Evolutionary conservation across 164 flowering plant genomes (phyloP), one percentile per base, ranked within the genome.

Genomic region (Umbilicus rupestris): DNA sequence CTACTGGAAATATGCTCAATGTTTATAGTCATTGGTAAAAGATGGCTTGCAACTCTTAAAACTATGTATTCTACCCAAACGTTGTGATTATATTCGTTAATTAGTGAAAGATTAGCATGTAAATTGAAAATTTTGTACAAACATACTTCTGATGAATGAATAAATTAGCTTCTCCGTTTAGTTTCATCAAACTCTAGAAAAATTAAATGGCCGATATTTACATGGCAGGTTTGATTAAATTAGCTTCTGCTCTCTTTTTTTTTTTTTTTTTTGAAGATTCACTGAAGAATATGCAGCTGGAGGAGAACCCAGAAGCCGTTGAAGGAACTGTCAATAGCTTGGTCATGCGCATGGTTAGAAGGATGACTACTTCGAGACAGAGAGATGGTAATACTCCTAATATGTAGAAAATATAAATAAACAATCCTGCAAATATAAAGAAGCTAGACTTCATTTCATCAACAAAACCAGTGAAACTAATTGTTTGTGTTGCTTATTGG

Each of bases 311-410:
- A 26, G 92, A 83, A 70, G 62, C 68, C 31, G 59, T 84, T 68
- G 92, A 90, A 81, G 88, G 81, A 67, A 78, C 76, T 71, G 63
- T 89, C 49, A 79, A 57, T 72, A 76, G 84, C 76, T 74, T 93
- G 72, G 83, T 90, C 62, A 62, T 70, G 63, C 81, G 85, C 46
- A 70, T 93, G 78, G 49, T 84, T 66, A 77, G 80, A 75, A 82
- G 84, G 79, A 85, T 90, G 96, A 82, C 82, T 65, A 68, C 77
- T 57, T 70, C 82, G 15, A 68, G 67, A 29, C 69, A 72, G 63
- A 75, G 35, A 66, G 78, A 86, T 66, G 96, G 94, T 83, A 79
- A 78, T 22, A 30, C 55, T 35, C 16, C 68, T 44, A 4, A 49
- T 39, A 24, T 46, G 33, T 42, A 10, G 30, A 22, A 11, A 31